Evolutionary conservation across 1,284 basidiomycete species (phyloP), one percentile per base, ranked within the genome.

Genomic region (Cystobasidium slooffiae): DNA sequence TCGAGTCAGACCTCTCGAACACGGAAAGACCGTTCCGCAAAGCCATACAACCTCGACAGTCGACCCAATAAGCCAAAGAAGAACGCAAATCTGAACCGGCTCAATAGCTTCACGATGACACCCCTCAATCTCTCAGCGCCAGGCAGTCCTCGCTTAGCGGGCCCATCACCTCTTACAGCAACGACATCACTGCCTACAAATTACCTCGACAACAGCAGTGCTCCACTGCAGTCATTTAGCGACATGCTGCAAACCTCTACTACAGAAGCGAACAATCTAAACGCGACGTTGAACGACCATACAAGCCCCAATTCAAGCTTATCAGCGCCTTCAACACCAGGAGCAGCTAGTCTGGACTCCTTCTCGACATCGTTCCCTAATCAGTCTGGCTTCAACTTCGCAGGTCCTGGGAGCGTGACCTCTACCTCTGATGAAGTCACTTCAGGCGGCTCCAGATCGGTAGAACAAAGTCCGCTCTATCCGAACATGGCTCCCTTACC

Each of bases 1-100:
- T 63, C 56, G n/a, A 22, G 59, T 16, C 62, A 65, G 22, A n/a
- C 58, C 4, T 20, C 59, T 18, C 47, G 67, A 41, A 20, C 75
- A 41, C 62, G 47, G 52, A 68, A 24, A 62, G 55, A 1, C 14
- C 69, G 64, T 8, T 43, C 75, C 7, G 64, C 53, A 43, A 80
- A 80, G 46, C 81, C 81, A 14, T 82, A 82, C 78, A 81, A 82
- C 49, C 78, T 77, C 49, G 76, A 78, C 3, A 66, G 58, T 9
- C 59, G 78, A 12, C 79, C 79, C 9, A 55, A 22, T 68, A 77
- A 68, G 58, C 72, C 4, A 16, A 72, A 43, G 47, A 68, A 58
- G 49, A 68, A 39, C 56, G 64, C 14, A 68, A 75, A 46, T 41
- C 18, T 61, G 37, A 76, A 74, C 46, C 61, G 76, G 22, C 76